Conservation (phyloP, 2,329 filamentous ascomycete genomes). For the Colletotrichum higginsianum region DNA sequence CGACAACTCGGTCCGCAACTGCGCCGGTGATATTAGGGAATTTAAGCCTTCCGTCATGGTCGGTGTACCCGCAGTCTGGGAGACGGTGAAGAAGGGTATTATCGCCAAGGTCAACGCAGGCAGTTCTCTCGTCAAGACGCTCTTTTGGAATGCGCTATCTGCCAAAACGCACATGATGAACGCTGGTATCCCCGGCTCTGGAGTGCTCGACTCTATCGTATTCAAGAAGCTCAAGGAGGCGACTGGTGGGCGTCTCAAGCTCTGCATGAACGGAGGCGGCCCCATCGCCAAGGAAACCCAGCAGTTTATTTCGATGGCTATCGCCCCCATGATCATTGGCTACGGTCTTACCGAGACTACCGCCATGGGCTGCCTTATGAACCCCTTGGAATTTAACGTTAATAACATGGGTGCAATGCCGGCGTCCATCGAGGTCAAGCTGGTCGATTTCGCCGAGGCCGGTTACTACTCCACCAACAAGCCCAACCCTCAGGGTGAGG, state of each 20-base stretch:
- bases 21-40: slow-evolving; percentile 89
- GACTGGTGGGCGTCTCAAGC: slow-evolving; percentile 84
- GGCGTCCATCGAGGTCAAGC: slow-evolving; percentile 82
- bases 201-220: slow-evolving; percentile 81
- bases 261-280: slow-evolving; percentile 89
- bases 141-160: slow-evolving; percentile 78
- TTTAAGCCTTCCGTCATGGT: slow-evolving; percentile 87
- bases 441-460: slow-evolving; percentile 88
- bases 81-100: slow-evolving; percentile 93
- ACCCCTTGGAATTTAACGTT: slow-evolving; percentile 83
- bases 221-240: slow-evolving; percentile 95
- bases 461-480: slow-evolving; percentile 84
- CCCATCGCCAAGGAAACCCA: slow-evolving; percentile 89
- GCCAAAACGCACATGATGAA: slow-evolving; percentile 67
- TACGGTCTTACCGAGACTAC: slow-evolving; percentile 91
- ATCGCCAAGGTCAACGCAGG: slow-evolving; percentile 80
- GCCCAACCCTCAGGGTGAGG: slow-evolving; percentile 85
- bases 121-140: slow-evolving; percentile 76
- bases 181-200: slow-evolving; percentile 74
- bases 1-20: slow-evolving; percentile 85
- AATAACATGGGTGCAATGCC: slow-evolving; percentile 81
- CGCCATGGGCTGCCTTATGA: slow-evolving; percentile 82
- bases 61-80: slow-evolving; percentile 91
- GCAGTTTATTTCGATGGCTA: slow-evolving; percentile 88
- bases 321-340: slow-evolving; percentile 90